Percentiles rank a stretch among this genome's conserved stretches.
These are phyloP conservation scores for Lactarius hatsudake DNA, from an alignment of 768 basidiomycete species.

Conservation along the genomic window DNA sequence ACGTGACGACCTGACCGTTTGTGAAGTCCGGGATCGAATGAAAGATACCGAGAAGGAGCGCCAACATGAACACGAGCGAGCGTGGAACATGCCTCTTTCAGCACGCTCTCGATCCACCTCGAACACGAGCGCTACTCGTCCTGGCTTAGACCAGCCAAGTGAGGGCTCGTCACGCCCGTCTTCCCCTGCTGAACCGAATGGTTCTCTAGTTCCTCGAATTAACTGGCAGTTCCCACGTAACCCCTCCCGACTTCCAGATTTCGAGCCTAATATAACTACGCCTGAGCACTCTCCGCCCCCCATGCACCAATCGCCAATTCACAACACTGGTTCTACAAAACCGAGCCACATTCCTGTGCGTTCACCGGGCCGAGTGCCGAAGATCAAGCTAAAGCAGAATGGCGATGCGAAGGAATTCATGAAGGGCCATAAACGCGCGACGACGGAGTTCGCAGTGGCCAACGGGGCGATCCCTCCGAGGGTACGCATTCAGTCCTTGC, in stretches of 20 bases:
- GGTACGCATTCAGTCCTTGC: constrained; percentile 16
- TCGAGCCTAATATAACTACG: constrained; percentile 39
- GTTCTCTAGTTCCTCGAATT: constrained; percentile 32
- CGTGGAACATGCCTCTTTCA: constrained; percentile 48
- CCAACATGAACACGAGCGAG: constrained; percentile 45
- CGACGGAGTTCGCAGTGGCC: constrained; percentile 33
- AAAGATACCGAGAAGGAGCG: constrained; percentile 34
- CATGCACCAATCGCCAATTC: constrained; percentile 31
- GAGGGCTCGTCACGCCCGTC: constrained; percentile 20
- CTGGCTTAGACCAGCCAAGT: constrained; percentile 9
- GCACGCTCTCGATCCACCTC: constrained; percentile 37
- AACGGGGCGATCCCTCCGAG: constrained; percentile 31
- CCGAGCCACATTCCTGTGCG: constrained; percentile 47
- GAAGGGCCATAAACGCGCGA: constrained; percentile 32
- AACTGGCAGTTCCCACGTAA: constrained; percentile 42
- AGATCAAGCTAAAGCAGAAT: constrained; percentile 14
- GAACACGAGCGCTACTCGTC: constrained; percentile 29
- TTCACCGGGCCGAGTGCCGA: constrained; percentile 38
- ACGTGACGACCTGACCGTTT: not conserved
- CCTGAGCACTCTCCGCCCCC: constrained; percentile 28
- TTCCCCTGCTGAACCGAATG: constrained; percentile 16
- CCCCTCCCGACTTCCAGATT: constrained; percentile 37
- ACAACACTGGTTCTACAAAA: constrained; percentile 28
- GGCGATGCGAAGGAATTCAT: constrained; percentile 26
- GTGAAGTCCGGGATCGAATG: constrained; percentile 32